Conservation (phyloP, 176 grass and related monocot species). For the Carex cristatella region DNA sequence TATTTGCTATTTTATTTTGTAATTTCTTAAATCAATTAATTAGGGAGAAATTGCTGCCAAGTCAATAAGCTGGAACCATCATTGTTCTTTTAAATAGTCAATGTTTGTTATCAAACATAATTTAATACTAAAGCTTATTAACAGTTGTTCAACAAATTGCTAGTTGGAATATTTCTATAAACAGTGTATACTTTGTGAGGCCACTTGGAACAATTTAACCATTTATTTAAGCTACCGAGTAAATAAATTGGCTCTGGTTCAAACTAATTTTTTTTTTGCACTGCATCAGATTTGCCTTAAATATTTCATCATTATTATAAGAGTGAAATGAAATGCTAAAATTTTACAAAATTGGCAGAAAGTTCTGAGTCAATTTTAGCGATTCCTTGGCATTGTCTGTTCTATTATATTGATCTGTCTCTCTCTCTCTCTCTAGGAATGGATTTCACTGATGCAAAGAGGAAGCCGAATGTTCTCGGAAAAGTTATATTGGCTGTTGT, state of each 20-base stretch:
- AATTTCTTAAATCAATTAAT: not conserved
- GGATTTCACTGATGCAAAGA: conserved; percentile 83
- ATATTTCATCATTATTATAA: conserved; percentile 30
- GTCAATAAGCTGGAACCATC: not conserved
- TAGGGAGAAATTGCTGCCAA: not conserved
- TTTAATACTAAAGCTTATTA: not conserved
- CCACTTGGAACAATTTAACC: not conserved
- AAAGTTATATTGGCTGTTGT: conserved; percentile 58
- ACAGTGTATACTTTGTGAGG: not conserved
- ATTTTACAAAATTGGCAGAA: conserved; percentile 3
- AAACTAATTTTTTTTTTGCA: conserved; percentile 23
- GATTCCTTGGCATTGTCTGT: conserved; percentile 14
- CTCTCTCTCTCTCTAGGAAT: conserved; percentile 50
- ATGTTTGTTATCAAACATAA: conserved; percentile 5
- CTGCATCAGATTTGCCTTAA: not conserved
- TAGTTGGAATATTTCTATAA: not conserved
- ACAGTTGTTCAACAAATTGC: not conserved
- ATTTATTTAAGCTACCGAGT: not conserved
- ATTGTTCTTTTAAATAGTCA: conserved; percentile 5
- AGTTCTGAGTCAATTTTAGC: conserved; percentile 8
- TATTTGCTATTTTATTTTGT: not conserved
- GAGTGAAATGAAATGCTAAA: conserved; percentile 13
- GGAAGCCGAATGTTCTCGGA: conserved; percentile 71
- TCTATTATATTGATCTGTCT: conserved; percentile 26
- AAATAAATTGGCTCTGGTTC: not conserved